phyloP scores from a whole-genome alignment of 2,329 filamentous ascomycete species.

The Fusarium papillatum region DNA sequence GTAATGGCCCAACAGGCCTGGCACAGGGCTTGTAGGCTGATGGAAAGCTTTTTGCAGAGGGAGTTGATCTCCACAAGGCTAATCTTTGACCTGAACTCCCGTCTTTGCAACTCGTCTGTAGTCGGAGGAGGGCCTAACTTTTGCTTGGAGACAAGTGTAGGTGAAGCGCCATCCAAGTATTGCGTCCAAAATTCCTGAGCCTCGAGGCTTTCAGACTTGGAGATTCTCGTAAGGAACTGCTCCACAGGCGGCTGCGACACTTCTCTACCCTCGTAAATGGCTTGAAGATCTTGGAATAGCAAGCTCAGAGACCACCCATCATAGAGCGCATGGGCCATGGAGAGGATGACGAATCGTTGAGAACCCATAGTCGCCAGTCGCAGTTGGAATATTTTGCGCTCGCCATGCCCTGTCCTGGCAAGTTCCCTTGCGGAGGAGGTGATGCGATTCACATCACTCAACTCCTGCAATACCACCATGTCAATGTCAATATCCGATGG shows the following conservation, averaged over 20 bases:
- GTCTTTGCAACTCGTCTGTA: slow-evolving; percentile 9
- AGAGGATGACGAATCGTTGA: slow-evolving; percentile 68
- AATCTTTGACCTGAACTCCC: slow-evolving; percentile 26
- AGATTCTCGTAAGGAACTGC: slow-evolving; percentile 58
- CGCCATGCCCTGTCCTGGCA: slow-evolving; percentile 54
- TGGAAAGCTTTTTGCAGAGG: slow-evolving; percentile 75
- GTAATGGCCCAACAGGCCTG: slow-evolving; percentile 83
- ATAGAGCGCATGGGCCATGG: slow-evolving; percentile 89
- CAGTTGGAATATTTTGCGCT: slow-evolving; percentile 62
- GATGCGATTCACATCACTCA: slow-evolving; percentile 51
- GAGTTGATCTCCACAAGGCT: slow-evolving; percentile 44
- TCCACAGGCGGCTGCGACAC: slow-evolving; percentile 62
- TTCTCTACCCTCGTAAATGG: slow-evolving; percentile 69
- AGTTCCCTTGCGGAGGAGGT: slow-evolving; percentile 52
- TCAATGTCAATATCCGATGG: slow-evolving; percentile 34
- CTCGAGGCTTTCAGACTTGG: slow-evolving; percentile 35
- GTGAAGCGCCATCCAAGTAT: slow-evolving; percentile 67
- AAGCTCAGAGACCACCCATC: slow-evolving; percentile 88
- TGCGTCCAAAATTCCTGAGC: slow-evolving; percentile 76
- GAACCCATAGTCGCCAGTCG: slow-evolving; percentile 52
- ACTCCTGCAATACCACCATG: slow-evolving; percentile 38
- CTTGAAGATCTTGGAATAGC: slow-evolving; percentile 78
- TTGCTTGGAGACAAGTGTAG: slow-evolving; percentile 49
- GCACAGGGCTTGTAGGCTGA: slow-evolving; percentile 84
- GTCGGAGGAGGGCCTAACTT: not conserved